Percentiles rank a stretch among this genome's conserved stretches.
These are phyloP conservation scores for Corinectria fuckeliana DNA, from an alignment of 2,329 filamentous ascomycete species.

Conservation along the genomic window DNA sequence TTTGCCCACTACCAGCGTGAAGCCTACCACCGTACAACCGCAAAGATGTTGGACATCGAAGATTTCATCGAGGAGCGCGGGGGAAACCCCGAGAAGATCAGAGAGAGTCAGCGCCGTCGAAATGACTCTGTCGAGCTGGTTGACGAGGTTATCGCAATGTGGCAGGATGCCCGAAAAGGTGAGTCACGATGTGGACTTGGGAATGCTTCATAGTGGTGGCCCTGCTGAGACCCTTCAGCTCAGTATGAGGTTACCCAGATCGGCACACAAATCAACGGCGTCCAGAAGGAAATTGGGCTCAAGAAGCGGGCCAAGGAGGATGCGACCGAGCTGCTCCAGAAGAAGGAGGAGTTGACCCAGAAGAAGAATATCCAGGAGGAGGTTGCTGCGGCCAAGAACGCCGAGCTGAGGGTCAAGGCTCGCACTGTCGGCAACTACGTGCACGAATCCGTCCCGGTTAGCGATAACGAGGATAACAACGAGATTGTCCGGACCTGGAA, in stretches of 20 bases:
- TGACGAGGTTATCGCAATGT: slow-evolving; percentile 87
- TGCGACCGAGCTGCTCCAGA: slow-evolving; percentile 76
- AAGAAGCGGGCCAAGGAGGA: slow-evolving; percentile 97
- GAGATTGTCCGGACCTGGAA: slow-evolving; percentile 77
- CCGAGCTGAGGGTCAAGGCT: slow-evolving; percentile 76
- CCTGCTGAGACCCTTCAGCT: slow-evolving; percentile 43
- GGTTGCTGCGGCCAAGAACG: slow-evolving; percentile 76
- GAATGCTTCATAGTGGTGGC: background rate
- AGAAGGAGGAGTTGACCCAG: slow-evolving; percentile 80
- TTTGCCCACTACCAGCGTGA: slow-evolving; percentile 22
- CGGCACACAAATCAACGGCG: slow-evolving; percentile 82
- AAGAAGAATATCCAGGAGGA: slow-evolving; percentile 83
- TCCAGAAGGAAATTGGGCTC: slow-evolving; percentile 87
- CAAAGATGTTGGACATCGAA: slow-evolving; percentile 74
- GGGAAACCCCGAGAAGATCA: slow-evolving; percentile 89
- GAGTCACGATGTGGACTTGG: slow-evolving; percentile 30
- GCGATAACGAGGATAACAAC: slow-evolving; percentile 90
- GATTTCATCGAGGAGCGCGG: slow-evolving; percentile 87
- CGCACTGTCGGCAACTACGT: slow-evolving; percentile 77
- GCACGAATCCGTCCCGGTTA: slow-evolving; percentile 84
- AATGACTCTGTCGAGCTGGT: slow-evolving; percentile 82
- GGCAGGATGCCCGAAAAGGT: slow-evolving; percentile 82
- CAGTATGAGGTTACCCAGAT: slow-evolving; percentile 82
- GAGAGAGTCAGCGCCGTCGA: slow-evolving; percentile 86
- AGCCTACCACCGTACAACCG: slow-evolving; percentile 27